A percentile compares a stretch with the other conserved stretches of the same genome.
These are phyloP conservation scores for Rubia peregrina DNA, from an alignment of 305 asterid genomes.

Conservation along the genomic window DNA sequence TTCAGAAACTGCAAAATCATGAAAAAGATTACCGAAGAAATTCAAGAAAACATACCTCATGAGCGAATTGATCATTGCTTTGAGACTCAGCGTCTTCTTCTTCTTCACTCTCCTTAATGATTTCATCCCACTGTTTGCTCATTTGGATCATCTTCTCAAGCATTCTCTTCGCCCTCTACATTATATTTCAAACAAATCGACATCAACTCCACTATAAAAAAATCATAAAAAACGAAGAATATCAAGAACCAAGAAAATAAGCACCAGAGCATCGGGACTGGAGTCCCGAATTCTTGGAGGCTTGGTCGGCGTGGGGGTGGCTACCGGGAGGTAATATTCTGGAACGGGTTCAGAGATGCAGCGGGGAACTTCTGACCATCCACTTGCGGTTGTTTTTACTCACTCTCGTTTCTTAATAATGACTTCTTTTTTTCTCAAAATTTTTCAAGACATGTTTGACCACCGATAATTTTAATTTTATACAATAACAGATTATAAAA, in stretches of 20 bases:
- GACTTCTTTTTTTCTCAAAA: no score
- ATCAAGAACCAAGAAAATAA: slow-evolving; percentile 4
- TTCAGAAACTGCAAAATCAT: not conserved
- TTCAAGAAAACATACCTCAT: not conserved
- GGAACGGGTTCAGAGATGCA: slow-evolving; percentile 13
- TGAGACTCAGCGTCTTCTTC: slow-evolving; percentile 6
- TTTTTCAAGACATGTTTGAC: no score
- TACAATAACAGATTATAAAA: no score
- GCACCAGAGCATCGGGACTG: slow-evolving; percentile 13
- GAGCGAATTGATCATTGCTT: not conserved
- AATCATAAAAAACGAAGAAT: not conserved
- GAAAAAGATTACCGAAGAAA: not conserved
- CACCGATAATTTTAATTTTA: no score
- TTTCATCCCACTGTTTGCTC: slow-evolving; percentile 11
- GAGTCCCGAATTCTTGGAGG: not conserved
- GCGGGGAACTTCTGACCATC: no score
- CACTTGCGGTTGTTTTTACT: no score
- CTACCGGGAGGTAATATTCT: not conserved
- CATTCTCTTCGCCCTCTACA: slow-evolving; percentile 17
- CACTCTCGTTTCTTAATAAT: no score
- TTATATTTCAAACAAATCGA: not conserved
- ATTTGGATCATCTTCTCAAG: slow-evolving; percentile 8
- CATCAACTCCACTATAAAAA: not conserved
- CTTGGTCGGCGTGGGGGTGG: not conserved
- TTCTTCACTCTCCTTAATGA: slow-evolving; percentile 16